Evolutionary conservation across 164 flowering plant genomes (phyloP).

Genomic region (Berberis vulgaris): DNA sequence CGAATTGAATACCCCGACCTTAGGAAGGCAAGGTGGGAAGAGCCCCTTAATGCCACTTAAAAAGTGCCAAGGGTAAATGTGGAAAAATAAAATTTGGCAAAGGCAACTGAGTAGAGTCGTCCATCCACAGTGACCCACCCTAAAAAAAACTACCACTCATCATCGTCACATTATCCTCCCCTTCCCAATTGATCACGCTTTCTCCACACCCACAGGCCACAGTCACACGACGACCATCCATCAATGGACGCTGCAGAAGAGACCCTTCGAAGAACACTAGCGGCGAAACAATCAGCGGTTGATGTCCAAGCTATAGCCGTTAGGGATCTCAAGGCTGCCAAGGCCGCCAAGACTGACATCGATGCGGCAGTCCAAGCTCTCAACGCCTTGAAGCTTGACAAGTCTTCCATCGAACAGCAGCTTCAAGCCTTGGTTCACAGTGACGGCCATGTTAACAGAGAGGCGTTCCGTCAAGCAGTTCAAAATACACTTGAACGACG

Average conservation of each 20-base stretch:
- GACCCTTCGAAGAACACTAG: conserved; percentile 33
- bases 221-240: neutral
- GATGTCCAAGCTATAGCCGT: conserved; percentile 41
- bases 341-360: conserved; percentile 29
- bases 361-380: conserved; percentile 42
- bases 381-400: conserved; percentile 46
- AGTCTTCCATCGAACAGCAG: conserved; percentile 30
- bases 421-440: conserved; percentile 26
- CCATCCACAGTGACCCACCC: neutral
- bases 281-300: conserved; percentile 42
- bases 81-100: neutral
- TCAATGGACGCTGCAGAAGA: conserved; percentile 36
- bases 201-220: neutral
- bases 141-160: too few species aligned
- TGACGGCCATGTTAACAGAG: conserved; percentile 26
- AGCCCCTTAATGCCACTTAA: too few species aligned
- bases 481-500: conserved; percentile 80
- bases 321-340: conserved; percentile 40
- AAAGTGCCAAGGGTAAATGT: too few species aligned
- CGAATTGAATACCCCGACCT: too few species aligned
- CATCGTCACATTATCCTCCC: too few species aligned
- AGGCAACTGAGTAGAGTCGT: neutral
- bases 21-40: too few species aligned
- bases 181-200: too few species aligned
- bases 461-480: conserved; percentile 67